phyloP scores from a whole-genome alignment of 1,284 basidiomycete genomes.

The Irpex sp. region DNA sequence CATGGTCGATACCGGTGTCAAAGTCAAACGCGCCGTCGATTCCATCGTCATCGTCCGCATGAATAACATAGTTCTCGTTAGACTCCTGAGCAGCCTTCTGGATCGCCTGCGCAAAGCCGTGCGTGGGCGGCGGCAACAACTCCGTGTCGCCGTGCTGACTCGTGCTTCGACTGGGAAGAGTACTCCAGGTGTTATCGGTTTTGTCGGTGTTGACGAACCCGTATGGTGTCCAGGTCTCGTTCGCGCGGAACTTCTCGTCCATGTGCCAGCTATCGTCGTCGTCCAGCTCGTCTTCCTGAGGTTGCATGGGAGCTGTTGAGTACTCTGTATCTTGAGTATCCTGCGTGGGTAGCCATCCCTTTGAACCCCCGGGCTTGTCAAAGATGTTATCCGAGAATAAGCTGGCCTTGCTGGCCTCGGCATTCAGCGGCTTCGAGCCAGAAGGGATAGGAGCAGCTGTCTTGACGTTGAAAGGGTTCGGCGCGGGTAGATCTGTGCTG shows the following conservation, averaged over 20 bases:
- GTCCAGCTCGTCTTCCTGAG: slow-evolving; percentile 30
- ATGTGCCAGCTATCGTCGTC: slow-evolving; percentile 67
- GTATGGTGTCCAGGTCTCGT: slow-evolving; percentile 51
- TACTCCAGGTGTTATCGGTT: slow-evolving; percentile 71
- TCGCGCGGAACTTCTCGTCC: slow-evolving; percentile 52
- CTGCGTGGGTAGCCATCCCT: slow-evolving; percentile 47
- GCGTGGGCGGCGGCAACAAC: slow-evolving; percentile 11
- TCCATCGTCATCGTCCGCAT: slow-evolving; percentile 9
- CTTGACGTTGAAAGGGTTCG: slow-evolving; percentile 41
- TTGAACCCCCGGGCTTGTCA: slow-evolving; percentile 37
- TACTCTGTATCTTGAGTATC: slow-evolving; percentile 54
- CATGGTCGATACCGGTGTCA: not conserved
- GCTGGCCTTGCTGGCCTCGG: slow-evolving; percentile 50
- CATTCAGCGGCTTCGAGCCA: slow-evolving; percentile 24
- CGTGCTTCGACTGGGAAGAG: slow-evolving; percentile 35
- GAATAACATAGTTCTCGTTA: not conserved
- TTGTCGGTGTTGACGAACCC: slow-evolving; percentile 28
- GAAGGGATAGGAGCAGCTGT: slow-evolving; percentile 25
- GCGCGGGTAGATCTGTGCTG: slow-evolving; percentile 30
- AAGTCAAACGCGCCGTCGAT: slow-evolving; percentile 1
- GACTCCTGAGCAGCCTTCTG: slow-evolving; percentile 10
- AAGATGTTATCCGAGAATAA: slow-evolving; percentile 44
- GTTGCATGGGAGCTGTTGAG: slow-evolving; percentile 26
- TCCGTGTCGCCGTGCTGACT: slow-evolving; percentile 28
- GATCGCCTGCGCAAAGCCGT: slow-evolving; percentile 15